Base-by-base conservation (phyloP, 1,284 basidiomycete genomes). In the Marasmius tenuissimus region DNA sequence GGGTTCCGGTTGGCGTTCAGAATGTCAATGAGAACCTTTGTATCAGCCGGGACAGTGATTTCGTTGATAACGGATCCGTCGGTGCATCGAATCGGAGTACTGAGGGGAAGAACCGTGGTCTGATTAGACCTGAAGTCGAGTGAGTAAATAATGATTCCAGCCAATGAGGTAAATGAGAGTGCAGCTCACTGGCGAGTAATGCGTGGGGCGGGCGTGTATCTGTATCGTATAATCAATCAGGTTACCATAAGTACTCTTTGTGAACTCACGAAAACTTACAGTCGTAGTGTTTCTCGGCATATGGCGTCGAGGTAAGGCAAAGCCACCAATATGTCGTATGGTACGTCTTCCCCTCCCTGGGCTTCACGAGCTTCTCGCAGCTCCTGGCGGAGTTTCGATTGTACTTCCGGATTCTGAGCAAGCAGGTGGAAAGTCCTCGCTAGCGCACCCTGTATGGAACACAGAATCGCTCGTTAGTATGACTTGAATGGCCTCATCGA, bases 301-400 rank as follows among this genome's bases (percentile, higher is more conserved):
- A 76, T 65, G 3, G 74, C 74, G 59, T 78, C 77, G 42, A 78
- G 64, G 60, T 72, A 74, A 0, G 76, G 75, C 0, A 78, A 67
- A 3, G 65, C 66, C 8, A 71, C 66, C 4, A 78, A 58, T 16
- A 67, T 65, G 20, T 77, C 72, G 48, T 73, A 75, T 11, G 58
- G 42, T 1, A 73, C 45, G 16, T 70, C 65, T 11, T 54, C 33
- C 10, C 58, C 58, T 2, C 56, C 63, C 3, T 59, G 56, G 10
- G 61, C 50, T 4, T 22, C 20, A 35, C 56, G 59, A 12, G 70
- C 69, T 20, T 63, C 61, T 1, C 39, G 12, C 2, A 74, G 57
- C 55, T 74, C 73, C 12, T 60, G n/a, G 0, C 73, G 62, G 12
- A 75, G 61, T 39, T 60, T 65, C 12, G 67, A 57, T 58, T 72